These are phyloP conservation scores for Pseudogymnoascus sp. DNA, from an alignment of 2,329 filamentous ascomycete species.

Conservation along the genomic window DNA sequence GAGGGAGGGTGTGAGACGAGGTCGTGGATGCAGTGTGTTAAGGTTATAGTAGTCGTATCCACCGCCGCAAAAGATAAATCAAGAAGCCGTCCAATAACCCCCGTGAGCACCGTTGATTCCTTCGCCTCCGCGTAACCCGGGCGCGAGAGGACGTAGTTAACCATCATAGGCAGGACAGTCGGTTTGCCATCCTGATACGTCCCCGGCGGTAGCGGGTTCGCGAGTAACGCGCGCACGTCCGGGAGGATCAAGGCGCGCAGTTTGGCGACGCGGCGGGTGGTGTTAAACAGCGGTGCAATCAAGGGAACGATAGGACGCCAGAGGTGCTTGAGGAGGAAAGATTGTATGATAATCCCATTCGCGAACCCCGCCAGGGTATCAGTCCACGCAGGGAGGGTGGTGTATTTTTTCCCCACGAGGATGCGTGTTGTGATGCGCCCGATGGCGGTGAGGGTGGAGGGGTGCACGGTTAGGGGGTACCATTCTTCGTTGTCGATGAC, in stretches of 20 bases:
- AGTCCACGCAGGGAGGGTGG: neutral
- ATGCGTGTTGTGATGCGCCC: neutral
- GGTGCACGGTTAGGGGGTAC: neutral
- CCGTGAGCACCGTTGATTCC: neutral
- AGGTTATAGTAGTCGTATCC: conserved; percentile 21
- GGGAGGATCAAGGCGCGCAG: neutral
- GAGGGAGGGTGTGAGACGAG: conserved; percentile 18
- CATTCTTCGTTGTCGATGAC: neutral
- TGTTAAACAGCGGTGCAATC: neutral
- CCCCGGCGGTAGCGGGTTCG: neutral
- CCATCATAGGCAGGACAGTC: neutral
- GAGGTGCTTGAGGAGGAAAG: neutral
- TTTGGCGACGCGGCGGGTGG: neutral
- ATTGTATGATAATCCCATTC: neutral
- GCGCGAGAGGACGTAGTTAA: neutral
- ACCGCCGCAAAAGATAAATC: conserved; percentile 13
- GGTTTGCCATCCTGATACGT: neutral
- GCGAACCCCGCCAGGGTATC: neutral
- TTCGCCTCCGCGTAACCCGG: neutral
- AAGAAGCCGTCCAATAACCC: neutral
- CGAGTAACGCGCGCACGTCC: neutral
- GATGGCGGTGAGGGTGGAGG: neutral
- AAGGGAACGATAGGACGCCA: neutral
- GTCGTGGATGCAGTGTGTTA: conserved; percentile 22
- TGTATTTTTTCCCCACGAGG: neutral